Conservation (phyloP, 306 rosid genomes). For the Gynostemma pentaphyllum region DNA sequence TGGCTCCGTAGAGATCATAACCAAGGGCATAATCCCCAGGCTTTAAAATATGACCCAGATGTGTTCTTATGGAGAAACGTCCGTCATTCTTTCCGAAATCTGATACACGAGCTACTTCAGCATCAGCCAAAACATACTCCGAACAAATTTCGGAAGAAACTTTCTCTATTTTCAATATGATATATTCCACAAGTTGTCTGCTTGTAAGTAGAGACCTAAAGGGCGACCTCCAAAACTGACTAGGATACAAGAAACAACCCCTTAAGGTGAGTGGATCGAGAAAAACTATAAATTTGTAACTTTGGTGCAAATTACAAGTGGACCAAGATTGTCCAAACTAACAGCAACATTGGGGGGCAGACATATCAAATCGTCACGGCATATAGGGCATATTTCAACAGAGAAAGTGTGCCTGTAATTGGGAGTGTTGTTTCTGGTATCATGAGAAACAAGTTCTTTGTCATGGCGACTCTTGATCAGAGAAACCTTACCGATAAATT, state of each 20-base stretch:
- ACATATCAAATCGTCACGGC: conserved; percentile 66
- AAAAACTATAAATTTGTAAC: conserved; percentile 52
- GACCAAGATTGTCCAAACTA: conserved; percentile 62
- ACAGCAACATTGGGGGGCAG: conserved; percentile 47
- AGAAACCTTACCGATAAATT: conserved; percentile 49
- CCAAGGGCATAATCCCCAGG: conserved; percentile 77
- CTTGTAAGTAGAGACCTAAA: conserved; percentile 56
- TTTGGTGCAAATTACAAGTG: conserved; percentile 64
- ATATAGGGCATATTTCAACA: conserved; percentile 53
- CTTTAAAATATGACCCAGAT: conserved; percentile 57
- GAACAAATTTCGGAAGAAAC: conserved; percentile 37
- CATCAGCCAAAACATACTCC: conserved; percentile 48
- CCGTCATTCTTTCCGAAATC: conserved; percentile 68
- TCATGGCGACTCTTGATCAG: conserved; percentile 38
- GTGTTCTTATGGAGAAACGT: conserved; percentile 51
- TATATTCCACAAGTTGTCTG: conserved; percentile 54
- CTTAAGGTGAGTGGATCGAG: conserved; percentile 60
- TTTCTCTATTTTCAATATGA: conserved; percentile 46
- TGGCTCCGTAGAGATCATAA: conserved; percentile 44
- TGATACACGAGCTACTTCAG: conserved; percentile 58
- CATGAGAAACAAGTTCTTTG: conserved; percentile 64
- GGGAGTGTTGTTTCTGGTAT: conserved; percentile 46
- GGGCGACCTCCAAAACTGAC: conserved; percentile 56
- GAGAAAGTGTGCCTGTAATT: conserved; percentile 56
- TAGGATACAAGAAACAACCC: conserved; percentile 53